Percentiles rank a stretch among this genome's conserved stretches.
Conservation (phyloP, 768 basidiomycete species). For the Exsudoporus frostii region DNA sequence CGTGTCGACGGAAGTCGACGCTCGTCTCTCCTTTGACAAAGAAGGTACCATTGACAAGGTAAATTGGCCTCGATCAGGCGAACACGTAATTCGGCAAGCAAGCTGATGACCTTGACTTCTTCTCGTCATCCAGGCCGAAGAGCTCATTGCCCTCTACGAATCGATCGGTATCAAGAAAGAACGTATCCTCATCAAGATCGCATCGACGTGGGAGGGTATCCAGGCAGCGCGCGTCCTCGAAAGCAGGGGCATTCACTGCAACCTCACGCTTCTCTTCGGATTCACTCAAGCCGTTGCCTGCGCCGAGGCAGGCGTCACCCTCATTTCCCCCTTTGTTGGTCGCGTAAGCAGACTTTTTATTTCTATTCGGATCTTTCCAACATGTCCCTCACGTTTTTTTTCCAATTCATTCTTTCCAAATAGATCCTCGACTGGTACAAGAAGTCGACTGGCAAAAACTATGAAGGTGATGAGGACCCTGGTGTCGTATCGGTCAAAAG, state of each 20-base stretch:
- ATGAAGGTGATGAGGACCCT: constrained; percentile 90
- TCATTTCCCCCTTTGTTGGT: constrained; percentile 99
- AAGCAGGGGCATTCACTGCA: constrained; percentile 92
- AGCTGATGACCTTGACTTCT: constrained; percentile 6
- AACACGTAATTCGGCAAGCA: constrained; percentile 23
- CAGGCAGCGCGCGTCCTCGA: constrained; percentile 97
- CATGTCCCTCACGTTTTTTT: constrained; percentile 4
- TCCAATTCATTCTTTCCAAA: constrained; percentile 8
- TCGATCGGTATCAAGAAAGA: constrained; percentile 93
- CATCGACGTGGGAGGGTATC: constrained; percentile 99
- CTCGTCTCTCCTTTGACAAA: constrained; percentile 95
- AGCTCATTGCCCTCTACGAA: constrained; percentile 91
- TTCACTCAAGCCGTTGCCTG: constrained; percentile 99
- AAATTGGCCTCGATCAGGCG: constrained; percentile 16
- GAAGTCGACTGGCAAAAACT: constrained; percentile 81
- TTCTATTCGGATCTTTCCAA: constrained; percentile 18
- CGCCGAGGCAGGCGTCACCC: constrained; percentile 95
- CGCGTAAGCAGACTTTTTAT: constrained; percentile 54
- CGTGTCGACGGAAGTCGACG: constrained; percentile 99
- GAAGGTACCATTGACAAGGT: constrained; percentile 88
- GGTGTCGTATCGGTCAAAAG: constrained; percentile 94
- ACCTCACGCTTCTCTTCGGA: constrained; percentile 97
- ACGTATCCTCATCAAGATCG: constrained; percentile 97
- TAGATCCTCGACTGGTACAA: constrained; percentile 99
- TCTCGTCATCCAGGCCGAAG: constrained; percentile 52